phyloP scores from a whole-genome alignment of 257 asterid genomes.

The Salvia rosmarinus region DNA sequence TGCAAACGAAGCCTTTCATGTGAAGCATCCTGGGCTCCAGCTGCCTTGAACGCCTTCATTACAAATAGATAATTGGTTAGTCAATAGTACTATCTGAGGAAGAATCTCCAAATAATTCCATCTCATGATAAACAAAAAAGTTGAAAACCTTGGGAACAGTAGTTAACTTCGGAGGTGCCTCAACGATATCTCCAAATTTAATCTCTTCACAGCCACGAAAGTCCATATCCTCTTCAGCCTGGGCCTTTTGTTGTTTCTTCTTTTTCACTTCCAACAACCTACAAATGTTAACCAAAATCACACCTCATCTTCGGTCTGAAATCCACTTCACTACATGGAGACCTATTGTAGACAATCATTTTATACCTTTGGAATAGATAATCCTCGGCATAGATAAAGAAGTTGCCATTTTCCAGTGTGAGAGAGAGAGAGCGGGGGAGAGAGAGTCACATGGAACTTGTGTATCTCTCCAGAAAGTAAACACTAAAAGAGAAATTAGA shows the following conservation, averaged over 20 bases:
- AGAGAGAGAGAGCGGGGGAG: not conserved
- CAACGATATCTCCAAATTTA: slow-evolving; percentile 83
- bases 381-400: not conserved
- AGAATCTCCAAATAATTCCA: not conserved
- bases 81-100: not conserved
- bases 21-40: slow-evolving; percentile 56
- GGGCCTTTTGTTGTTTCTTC: slow-evolving; percentile 60
- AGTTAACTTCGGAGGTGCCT: slow-evolving; percentile 89
- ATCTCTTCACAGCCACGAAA: slow-evolving; percentile 68
- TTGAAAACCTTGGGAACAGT: slow-evolving; percentile 75
- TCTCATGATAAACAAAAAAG: not conserved
- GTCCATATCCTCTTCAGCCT: slow-evolving; percentile 47
- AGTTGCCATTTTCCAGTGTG: not conserved
- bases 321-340: not conserved
- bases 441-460: not conserved
- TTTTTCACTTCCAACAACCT: slow-evolving; percentile 72
- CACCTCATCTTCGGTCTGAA: not conserved
- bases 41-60: slow-evolving; percentile 56
- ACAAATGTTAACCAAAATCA: slow-evolving; percentile 34
- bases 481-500: not conserved
- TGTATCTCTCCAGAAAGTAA: not conserved
- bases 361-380: not conserved
- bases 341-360: not conserved
- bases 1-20: slow-evolving; percentile 84
- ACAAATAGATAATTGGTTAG: slow-evolving; percentile 24